Base-by-base conservation (phyloP, 345 rosid species). In the Jatropha curcas region DNA sequence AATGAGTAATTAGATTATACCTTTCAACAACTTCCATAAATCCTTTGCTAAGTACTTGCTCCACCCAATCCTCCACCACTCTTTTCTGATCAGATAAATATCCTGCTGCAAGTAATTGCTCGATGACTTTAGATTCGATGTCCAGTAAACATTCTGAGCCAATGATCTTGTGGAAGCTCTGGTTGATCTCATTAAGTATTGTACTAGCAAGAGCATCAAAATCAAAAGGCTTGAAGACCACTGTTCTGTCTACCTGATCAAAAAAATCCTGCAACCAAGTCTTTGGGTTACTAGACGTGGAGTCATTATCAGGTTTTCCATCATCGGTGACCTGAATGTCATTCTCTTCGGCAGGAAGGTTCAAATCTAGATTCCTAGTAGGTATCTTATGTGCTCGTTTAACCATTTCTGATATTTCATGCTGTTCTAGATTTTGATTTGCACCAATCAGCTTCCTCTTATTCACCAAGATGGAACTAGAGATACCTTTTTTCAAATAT, bases 321-420 rank as follows among this genome's bases (percentile, higher is more conserved):
- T 67, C 71, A 13, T 31, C 68, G 0, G 4, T 48, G 39, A 9
- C 61, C 39, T 4, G 28, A 20, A 2, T 75, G 71, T 70, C 75
- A 83, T 63, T 80, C 85, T 83, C 88, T 55, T 84, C 86, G 50
- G 86, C 80, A 1, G 92, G 88, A 68, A 92, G 87, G 76, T 92
- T 92, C 67, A 92, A 79, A 72, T 92, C 97, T 14, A 90, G 82
- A 77, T 46, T 70, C 45, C 86, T 81, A 74, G 83, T 78, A 34
- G 70, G 71, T 46, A 71, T 64, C 73, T 84, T 84, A 58, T 66
- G 70, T 7, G 71, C 85, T 68, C 76, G 81, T 50, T 78, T 68
- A 61, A 61, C 71, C 59, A 57, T 59, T 70, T 74, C 75, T 1
- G 60, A 57, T 27, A 30, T 48, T 35, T 72, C 50, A 57, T 50